These are phyloP conservation scores for Durotheca rogersii DNA, from an alignment of 495 filamentous ascomycete species.

Conservation along the genomic window DNA sequence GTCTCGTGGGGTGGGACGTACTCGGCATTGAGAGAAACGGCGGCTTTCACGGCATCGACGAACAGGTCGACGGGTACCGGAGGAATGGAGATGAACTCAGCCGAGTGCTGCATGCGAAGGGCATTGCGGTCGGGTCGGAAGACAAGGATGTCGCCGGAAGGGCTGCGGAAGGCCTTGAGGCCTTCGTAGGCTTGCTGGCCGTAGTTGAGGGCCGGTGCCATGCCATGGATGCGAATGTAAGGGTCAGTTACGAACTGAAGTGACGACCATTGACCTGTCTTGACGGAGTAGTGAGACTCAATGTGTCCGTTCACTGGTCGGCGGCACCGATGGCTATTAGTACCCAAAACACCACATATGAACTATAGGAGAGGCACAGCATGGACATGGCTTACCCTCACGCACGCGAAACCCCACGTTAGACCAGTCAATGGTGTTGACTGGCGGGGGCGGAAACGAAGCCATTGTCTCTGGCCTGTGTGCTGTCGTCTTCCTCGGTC, in stretches of 20 bases:
- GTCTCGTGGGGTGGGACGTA: constrained; percentile 83
- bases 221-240: constrained; percentile 79
- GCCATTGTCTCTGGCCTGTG: no score
- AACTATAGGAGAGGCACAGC: background rate
- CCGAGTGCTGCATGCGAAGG: constrained; percentile 73
- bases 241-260: constrained; percentile 75
- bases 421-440: constrained; percentile 85
- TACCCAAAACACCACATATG: background rate
- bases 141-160: constrained; percentile 64
- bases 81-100: constrained; percentile 76
- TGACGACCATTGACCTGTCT: constrained; percentile 70
- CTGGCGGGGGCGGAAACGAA: constrained; percentile 77
- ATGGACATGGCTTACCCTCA: constrained; percentile 62
- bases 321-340: constrained; percentile 33
- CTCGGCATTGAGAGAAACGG: constrained; percentile 81
- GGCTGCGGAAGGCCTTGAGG: constrained; percentile 83
- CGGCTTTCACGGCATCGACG: constrained; percentile 68
- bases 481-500: no score
- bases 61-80: constrained; percentile 71
- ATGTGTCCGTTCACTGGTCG: constrained; percentile 71
- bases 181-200: constrained; percentile 93
- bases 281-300: constrained; percentile 68
- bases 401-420: constrained; percentile 89
- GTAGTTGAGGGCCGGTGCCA: constrained; percentile 90
- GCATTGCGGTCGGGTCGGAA: constrained; percentile 85